phyloP scores from a whole-genome alignment of 257 asterid genomes.

The Capsicum chinense region DNA sequence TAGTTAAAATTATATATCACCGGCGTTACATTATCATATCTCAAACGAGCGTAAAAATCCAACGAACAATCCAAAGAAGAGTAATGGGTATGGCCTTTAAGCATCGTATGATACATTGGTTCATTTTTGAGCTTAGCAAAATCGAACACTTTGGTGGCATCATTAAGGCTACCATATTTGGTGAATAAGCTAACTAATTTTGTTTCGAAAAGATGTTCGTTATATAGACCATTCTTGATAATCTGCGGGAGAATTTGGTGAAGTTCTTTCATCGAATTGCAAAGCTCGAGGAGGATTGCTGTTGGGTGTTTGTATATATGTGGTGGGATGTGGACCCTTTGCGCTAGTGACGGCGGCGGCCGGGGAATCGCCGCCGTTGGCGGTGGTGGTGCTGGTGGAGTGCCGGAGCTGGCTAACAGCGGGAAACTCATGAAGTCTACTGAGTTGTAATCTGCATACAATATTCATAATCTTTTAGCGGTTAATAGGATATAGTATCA shows the following conservation, averaged over 20 bases:
- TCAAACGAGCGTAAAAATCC: constrained; percentile 64
- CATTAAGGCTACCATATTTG: constrained; percentile 68
- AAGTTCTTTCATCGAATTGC: constrained; percentile 71
- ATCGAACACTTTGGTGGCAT: constrained; percentile 74
- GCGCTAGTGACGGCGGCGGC: constrained; percentile 22
- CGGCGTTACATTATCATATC: constrained; percentile 56
- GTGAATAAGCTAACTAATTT: constrained; percentile 84
- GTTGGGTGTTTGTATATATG: constrained; percentile 78
- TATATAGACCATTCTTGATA: constrained; percentile 70
- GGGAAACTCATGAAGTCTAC: constrained; percentile 30
- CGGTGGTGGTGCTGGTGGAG: neutral
- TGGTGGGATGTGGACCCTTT: constrained; percentile 55
- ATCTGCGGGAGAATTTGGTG: constrained; percentile 77
- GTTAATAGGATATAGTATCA: too few species aligned
- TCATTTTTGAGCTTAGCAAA: constrained; percentile 63
- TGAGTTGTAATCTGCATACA: neutral
- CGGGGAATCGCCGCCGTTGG: neutral
- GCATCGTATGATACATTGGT: constrained; percentile 75
- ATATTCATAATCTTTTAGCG: too few species aligned
- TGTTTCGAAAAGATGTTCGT: constrained; percentile 72
- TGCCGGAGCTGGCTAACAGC: constrained; percentile 13
- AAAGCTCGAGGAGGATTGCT: constrained; percentile 76
- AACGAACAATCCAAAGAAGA: constrained; percentile 53
- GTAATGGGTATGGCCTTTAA: constrained; percentile 63
- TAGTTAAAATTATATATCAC: constrained; percentile 66